Base-by-base conservation (phyloP, 2,329 filamentous ascomycete genomes). In the Lachnellula hyalina region DNA sequence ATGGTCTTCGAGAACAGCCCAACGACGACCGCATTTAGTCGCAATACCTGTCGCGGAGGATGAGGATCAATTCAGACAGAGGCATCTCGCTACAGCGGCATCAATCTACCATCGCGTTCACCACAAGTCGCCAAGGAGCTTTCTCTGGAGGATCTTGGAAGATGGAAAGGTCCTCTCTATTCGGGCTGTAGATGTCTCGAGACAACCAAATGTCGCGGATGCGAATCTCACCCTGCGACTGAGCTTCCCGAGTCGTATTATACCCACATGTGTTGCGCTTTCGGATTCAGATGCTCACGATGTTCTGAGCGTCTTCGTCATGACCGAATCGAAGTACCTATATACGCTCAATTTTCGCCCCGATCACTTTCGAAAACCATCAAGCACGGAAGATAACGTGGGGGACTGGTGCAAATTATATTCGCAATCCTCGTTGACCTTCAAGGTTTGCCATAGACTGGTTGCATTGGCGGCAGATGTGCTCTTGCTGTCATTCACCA, bases 131-230 rank as follows among this genome's bases (percentile, higher is more conserved):
- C 94, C 94, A 40, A 85, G 89, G 68, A 90, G 84, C 71, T 95
- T 97, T 68, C 79, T 96, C 47, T 99, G 94, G 94, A 84, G 93
- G 63, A 80, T 97, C 40, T 74, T 96, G 57, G 87, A 96, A 67
- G 84, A 90, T 65, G 84, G 85, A 66, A 88, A 82, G 62, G 77
- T 90, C 59, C 78, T 99, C 63, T 93, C 94, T 73, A 79, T 99
- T 49, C 87, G 90, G 67, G 85, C 84, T 41, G 84, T 89, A 57
- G 94, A 99, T 72, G 74, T 96, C 61, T 87, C 84, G 69, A 91
- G 81, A 74, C 82, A 78, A 61, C 79, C 78, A 58, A 80, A 77
- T 62, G 80, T 84, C 21, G 72, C 77, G 44, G 90, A 95, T 71
- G 83, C 88, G 52, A 83, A 86, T 61, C 75, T 94, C 50, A 86